Evolutionary conservation across 352 stramenopile species (phyloP), one percentile per base, ranked within the genome.

Genomic region (Pythium biforme): DNA sequence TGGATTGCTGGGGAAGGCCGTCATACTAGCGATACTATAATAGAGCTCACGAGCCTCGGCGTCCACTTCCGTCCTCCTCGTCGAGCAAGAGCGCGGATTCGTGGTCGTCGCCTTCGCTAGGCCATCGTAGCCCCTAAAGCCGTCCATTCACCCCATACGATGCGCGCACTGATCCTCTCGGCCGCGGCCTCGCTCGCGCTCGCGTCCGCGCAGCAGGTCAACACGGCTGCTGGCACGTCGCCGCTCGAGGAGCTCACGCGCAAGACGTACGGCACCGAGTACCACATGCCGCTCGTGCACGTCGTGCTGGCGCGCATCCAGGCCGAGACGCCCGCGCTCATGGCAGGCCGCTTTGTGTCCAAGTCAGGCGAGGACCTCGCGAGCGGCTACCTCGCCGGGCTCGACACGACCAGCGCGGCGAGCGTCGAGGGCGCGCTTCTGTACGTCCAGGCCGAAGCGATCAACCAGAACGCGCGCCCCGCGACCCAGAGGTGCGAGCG

Each of bases 391-490:
- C 46, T 71, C 4, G 81, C 76, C 2, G 76, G 76, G 3, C 83
- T 94, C 70, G 86, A 96, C 69, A 81, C 72, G 11, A 82, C 92
- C 10, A 95, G 91, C 64, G 85, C 82, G 26, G 86, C 84, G 9
- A 83, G 69, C 0, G 79, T 95, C 9, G 84, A 93, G 47, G 86
- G 86, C 14, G 75, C 81, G 23, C 74, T 95, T 37, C 91, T 92
- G 83, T 95, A 90, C 66, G 76, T 95, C 37, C 84, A 94, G 70
- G 79, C 82, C 3, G 82, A 93, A 55, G 75, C 77, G 43, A 92
- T 95, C 68, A 91, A 95, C 72, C 80, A 89, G 69, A 72, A 78
- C 49, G 79, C 79, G 47, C 81, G 83, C 48, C 74, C 68, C n/a
- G 68, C 62, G 0, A 71, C 88, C 37, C 68, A 74, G 37, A 76